Evolutionary conservation across 179 eudicot genomes (phyloP).

Genomic region (Carnegiea gigantea): DNA sequence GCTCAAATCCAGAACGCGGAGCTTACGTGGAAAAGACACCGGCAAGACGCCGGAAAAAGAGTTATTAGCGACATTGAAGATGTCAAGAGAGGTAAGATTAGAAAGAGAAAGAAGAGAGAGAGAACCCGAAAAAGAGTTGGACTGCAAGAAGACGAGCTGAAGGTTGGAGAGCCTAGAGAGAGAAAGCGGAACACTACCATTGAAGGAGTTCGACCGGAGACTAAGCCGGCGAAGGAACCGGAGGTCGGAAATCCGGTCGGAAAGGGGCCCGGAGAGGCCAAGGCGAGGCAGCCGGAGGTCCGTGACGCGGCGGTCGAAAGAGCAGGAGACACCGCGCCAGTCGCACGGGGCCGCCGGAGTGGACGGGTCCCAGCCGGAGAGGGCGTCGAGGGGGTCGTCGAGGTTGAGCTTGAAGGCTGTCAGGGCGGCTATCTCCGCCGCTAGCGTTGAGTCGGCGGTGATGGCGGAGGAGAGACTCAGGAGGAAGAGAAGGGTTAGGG

Average conservation of each 20-base stretch:
- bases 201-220: conserved; percentile 53
- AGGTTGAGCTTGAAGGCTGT: conserved; percentile 41
- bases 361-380: conserved; percentile 48
- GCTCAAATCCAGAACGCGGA: conserved; percentile 47
- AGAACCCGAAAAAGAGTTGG: conserved; percentile 53
- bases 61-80: conserved; percentile 46
- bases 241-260: conserved; percentile 41
- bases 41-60: conserved; percentile 44
- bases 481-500: neutral
- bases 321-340: conserved; percentile 63
- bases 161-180: conserved; percentile 37
- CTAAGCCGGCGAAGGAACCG: conserved; percentile 43
- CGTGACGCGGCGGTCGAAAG: conserved; percentile 29
- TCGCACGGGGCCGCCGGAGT: conserved; percentile 61
- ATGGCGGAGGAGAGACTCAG: conserved; percentile 13
- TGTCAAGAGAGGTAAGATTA: conserved; percentile 37
- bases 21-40: conserved; percentile 27
- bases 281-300: conserved; percentile 60
- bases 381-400: conserved; percentile 55
- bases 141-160: conserved; percentile 43
- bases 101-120: conserved; percentile 36
- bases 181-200: conserved; percentile 32
- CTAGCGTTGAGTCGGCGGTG: conserved; percentile 10
- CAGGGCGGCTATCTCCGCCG: conserved; percentile 49
- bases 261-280: conserved; percentile 48